phyloP scores from a whole-genome alignment of 2,329 filamentous ascomycete genomes.

The Cyphellophora europaea region DNA sequence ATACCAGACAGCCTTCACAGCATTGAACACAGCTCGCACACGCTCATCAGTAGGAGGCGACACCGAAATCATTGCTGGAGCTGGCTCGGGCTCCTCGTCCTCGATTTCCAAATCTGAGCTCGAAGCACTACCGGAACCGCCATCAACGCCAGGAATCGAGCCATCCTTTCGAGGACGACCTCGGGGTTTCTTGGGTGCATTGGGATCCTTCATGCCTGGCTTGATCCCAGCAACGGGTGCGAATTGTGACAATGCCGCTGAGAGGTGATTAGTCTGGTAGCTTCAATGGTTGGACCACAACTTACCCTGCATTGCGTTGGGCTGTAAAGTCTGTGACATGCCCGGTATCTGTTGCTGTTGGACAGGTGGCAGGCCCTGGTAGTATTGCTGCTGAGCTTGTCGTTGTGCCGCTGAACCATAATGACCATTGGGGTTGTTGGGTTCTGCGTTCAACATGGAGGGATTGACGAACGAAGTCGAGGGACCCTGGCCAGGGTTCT shows the following conservation, averaged over 20 bases:
- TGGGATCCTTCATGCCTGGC: too few relatives aligned
- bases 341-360: conserved; percentile 1
- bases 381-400: conserved; percentile 18
- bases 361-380: conserved; percentile 14
- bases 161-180: conserved; percentile 7
- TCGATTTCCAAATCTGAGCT: conserved; percentile 44
- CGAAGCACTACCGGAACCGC: conserved; percentile 18
- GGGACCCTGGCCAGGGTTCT: conserved; percentile 10
- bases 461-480: conserved; percentile 16
- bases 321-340: too few relatives aligned
- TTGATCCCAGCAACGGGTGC: too few relatives aligned
- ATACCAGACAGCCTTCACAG: conserved; percentile 53
- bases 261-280: too few relatives aligned
- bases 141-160: conserved; percentile 1
- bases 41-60: conserved; percentile 43
- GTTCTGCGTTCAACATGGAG: too few relatives aligned
- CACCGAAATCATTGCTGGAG: conserved; percentile 44
- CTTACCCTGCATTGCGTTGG: too few relatives aligned
- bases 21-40: conserved; percentile 42
- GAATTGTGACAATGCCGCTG: too few relatives aligned
- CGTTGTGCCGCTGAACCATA: too few relatives aligned
- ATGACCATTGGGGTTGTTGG: neutral
- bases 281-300: too few relatives aligned
- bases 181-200: conserved; percentile 4
- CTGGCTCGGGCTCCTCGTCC: conserved; percentile 41